phyloP scores from a whole-genome alignment of 768 basidiomycete genomes.

The Phlebiopsis gigantea region DNA sequence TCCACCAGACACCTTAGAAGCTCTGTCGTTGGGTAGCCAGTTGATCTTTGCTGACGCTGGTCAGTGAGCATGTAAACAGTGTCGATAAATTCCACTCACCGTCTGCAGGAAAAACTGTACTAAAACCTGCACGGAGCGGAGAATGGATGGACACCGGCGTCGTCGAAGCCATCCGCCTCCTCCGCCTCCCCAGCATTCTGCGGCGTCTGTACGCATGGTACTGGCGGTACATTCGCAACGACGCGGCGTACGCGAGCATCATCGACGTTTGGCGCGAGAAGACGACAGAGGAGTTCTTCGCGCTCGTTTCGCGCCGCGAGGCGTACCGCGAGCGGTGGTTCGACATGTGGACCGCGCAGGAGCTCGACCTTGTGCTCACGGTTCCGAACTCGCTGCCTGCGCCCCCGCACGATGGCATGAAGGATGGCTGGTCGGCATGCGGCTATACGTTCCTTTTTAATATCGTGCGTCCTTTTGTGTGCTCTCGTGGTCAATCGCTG shows the following conservation, averaged over 20 bases:
- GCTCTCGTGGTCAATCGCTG: not conserved
- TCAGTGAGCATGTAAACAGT: not conserved
- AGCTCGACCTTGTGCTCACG: slow-evolving; percentile 34
- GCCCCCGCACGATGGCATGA: slow-evolving; percentile 31
- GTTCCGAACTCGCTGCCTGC: slow-evolving; percentile 36
- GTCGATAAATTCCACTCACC: not conserved
- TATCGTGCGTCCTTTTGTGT: slow-evolving; percentile 28
- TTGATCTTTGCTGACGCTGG: slow-evolving; percentile 22
- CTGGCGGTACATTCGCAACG: slow-evolving; percentile 19
- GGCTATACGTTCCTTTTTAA: slow-evolving; percentile 39
- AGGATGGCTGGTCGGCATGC: slow-evolving; percentile 28
- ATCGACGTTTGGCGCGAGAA: slow-evolving; percentile 23
- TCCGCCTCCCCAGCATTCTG: slow-evolving; percentile 22
- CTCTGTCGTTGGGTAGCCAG: slow-evolving; percentile 18
- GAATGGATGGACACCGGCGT: slow-evolving; percentile 23
- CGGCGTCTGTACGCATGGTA: slow-evolving; percentile 25
- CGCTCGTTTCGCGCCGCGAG: slow-evolving; percentile 26
- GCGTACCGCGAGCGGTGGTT: slow-evolving; percentile 24
- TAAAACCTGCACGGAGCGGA: slow-evolving; percentile 18
- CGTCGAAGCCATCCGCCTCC: slow-evolving; percentile 14
- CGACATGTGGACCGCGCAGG: slow-evolving; percentile 19
- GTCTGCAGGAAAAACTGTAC: not conserved
- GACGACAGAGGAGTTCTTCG: slow-evolving; percentile 23
- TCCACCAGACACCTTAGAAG: slow-evolving; percentile 23
- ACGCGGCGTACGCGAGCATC: slow-evolving; percentile 20